Percentiles rank a stretch among this genome's conserved stretches.
These are phyloP conservation scores for Effrenium voratum DNA, from an alignment of 73 alveolate genomes.

Conservation along the genomic window DNA sequence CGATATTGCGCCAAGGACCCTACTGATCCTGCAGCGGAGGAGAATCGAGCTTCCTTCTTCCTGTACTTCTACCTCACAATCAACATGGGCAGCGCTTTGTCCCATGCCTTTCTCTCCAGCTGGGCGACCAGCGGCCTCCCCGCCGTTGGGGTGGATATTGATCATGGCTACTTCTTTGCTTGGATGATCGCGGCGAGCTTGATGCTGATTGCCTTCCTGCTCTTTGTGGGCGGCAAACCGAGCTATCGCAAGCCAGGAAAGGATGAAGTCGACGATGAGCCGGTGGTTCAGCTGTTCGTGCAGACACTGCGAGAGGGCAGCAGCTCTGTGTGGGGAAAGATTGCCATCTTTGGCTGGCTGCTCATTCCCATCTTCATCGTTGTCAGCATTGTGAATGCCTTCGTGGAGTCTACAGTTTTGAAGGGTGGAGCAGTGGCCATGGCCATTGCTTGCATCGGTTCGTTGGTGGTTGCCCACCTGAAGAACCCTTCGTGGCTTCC, in stretches of 20 bases:
- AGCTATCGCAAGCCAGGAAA: neutral
- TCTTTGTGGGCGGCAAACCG: neutral
- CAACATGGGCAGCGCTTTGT: neutral
- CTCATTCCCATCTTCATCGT: neutral
- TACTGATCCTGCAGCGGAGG: neutral
- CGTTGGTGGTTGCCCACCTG: neutral
- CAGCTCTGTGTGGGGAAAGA: neutral
- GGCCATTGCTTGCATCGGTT: neutral
- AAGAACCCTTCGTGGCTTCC: neutral
- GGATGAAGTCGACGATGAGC: neutral
- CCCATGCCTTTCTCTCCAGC: neutral
- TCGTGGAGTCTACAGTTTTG: neutral
- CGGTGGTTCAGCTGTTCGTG: neutral
- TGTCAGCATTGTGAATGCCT: neutral
- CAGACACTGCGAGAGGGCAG: neutral
- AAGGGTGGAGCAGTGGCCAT: neutral
- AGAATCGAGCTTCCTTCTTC: neutral
- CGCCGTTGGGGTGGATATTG: neutral
- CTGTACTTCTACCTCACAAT: neutral
- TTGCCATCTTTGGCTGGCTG: neutral
- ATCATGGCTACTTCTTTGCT: neutral
- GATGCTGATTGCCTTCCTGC: neutral
- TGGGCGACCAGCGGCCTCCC: neutral
- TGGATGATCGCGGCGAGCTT: conserved; percentile 1
- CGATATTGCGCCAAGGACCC: no score